phyloP scores from a whole-genome alignment of 768 basidiomycete genomes.

The Phaeolepiota aurea region DNA sequence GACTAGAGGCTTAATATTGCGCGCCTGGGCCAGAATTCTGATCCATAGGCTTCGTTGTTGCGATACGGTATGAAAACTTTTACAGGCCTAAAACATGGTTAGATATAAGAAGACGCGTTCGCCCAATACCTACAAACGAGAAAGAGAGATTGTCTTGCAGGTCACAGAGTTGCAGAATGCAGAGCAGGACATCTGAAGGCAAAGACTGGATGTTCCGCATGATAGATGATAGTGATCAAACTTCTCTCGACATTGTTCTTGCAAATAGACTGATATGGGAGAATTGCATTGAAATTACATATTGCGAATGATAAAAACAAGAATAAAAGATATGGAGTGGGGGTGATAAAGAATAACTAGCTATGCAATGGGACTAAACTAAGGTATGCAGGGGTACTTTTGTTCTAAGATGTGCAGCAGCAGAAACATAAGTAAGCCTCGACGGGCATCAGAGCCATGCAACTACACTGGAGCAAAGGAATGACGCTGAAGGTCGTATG shows the following conservation, averaged over 20 bases:
- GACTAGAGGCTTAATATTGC: background rate
- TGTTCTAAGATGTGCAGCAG: background rate
- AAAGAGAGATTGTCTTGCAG: constrained; percentile 1
- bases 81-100: background rate
- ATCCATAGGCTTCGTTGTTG: constrained; percentile 7
- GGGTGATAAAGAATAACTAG: constrained; percentile 1
- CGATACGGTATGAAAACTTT: constrained; percentile 4
- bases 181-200: background rate
- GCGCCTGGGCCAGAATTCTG: constrained; percentile 1
- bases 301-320: background rate
- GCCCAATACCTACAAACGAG: constrained; percentile 1
- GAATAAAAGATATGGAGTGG: background rate
- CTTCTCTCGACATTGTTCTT: no score
- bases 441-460: constrained; percentile 7
- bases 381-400: background rate
- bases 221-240: no score
- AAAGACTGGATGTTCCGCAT: no score
- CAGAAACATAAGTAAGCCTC: constrained; percentile 6
- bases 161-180: background rate
- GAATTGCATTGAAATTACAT: no score
- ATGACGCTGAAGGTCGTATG: no score
- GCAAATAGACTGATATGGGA: no score
- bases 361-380: background rate
- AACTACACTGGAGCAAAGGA: no score
- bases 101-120: background rate